Conservation (phyloP, 148 eudicot genomes). For the Spergularia bocconei region DNA sequence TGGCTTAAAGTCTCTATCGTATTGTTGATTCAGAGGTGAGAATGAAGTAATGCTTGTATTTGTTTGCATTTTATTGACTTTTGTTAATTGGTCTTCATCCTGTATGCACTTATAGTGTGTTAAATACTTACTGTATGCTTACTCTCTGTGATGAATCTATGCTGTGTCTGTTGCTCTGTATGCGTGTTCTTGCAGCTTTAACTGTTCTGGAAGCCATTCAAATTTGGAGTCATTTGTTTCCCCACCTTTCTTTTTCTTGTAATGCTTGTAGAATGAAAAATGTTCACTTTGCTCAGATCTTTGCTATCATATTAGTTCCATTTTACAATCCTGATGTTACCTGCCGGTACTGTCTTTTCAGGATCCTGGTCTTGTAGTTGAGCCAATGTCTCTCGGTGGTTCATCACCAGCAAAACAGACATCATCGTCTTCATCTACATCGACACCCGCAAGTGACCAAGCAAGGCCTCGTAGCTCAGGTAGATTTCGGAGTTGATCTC, state of each 20-base stretch:
- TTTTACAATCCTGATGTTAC: slow-evolving; percentile 17
- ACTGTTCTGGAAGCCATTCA: not conserved
- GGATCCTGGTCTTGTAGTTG: slow-evolving; percentile 91
- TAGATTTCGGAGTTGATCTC: slow-evolving; percentile 18
- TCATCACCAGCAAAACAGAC: slow-evolving; percentile 62
- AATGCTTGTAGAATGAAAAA: not conserved
- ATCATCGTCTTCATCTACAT: slow-evolving; percentile 45
- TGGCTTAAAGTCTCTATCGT: too few relatives aligned
- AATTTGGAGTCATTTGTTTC: not conserved
- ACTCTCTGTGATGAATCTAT: not conserved
- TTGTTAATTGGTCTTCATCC: not conserved
- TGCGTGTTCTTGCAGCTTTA: not conserved
- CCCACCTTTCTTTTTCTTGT: not conserved
- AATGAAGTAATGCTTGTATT: not conserved
- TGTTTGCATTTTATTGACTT: not conserved
- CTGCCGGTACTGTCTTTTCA: slow-evolving; percentile 27
- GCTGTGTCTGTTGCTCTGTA: not conserved
- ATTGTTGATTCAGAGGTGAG: not conserved
- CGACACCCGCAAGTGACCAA: slow-evolving; percentile 50
- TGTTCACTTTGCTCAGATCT: not conserved
- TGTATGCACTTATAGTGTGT: not conserved
- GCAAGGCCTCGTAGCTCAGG: slow-evolving; percentile 59
- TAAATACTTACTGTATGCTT: not conserved
- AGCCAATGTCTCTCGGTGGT: slow-evolving; percentile 59
- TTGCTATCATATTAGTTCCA: not conserved